Conservation (phyloP, 768 basidiomycete species). For the Auriscalpium microsporum region DNA sequence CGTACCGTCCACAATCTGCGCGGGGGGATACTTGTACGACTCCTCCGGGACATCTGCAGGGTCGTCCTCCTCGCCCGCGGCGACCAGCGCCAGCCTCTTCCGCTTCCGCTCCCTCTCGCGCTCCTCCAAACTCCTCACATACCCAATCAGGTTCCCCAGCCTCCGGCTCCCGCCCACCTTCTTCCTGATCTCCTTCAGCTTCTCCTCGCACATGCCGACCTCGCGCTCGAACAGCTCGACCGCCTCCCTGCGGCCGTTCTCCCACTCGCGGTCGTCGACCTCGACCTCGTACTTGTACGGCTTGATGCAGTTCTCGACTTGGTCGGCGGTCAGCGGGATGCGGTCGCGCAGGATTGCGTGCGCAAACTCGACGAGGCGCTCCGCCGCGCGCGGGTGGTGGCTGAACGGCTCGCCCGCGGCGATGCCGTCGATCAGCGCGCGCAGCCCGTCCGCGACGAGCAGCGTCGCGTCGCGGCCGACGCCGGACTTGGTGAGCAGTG, state of each 20-base stretch:
- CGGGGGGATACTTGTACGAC: slow-evolving; percentile 86
- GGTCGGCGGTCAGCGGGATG: slow-evolving; percentile 90
- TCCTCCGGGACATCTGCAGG: slow-evolving; percentile 33
- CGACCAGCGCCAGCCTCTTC: slow-evolving; percentile 33
- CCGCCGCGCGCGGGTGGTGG: slow-evolving; percentile 81
- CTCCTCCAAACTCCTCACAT: slow-evolving; percentile 79
- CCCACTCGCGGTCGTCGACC: slow-evolving; percentile 91
- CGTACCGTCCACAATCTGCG: slow-evolving; percentile 87
- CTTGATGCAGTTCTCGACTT: slow-evolving; percentile 99
- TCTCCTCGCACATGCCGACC: slow-evolving; percentile 72
- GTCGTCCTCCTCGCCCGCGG: slow-evolving; percentile 23
- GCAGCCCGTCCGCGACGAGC: slow-evolving; percentile 89
- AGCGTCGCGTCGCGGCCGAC: slow-evolving; percentile 91
- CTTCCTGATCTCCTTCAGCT: slow-evolving; percentile 78
- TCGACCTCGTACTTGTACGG: slow-evolving; percentile 99
- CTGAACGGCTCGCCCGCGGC: slow-evolving; percentile 85
- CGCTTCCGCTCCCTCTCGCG: slow-evolving; percentile 57
- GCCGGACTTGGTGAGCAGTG: slow-evolving; percentile 90
- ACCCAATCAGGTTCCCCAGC: slow-evolving; percentile 64
- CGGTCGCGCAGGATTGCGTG: slow-evolving; percentile 91
- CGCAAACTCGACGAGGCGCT: slow-evolving; percentile 85
- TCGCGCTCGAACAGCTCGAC: slow-evolving; percentile 81
- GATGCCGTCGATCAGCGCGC: slow-evolving; percentile 84
- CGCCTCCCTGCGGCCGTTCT: slow-evolving; percentile 65
- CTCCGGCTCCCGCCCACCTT: slow-evolving; percentile 84